Evolutionary conservation across 352 stramenopile genomes (phyloP).

Genomic region (Phytopythium delawarense): DNA sequence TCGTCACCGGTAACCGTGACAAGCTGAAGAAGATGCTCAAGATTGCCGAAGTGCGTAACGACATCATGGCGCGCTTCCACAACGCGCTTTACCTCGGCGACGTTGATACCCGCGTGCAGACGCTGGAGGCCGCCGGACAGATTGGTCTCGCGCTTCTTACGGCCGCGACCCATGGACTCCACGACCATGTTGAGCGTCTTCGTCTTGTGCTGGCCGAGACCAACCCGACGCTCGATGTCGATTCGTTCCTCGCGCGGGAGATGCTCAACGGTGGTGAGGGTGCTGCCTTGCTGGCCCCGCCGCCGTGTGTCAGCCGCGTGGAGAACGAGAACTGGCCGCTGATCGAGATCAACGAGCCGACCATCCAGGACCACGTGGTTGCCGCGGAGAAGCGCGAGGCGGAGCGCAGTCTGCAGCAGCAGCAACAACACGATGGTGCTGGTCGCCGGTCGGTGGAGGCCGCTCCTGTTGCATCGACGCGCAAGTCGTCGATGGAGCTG

Average conservation of each 20-base stretch:
- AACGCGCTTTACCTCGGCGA: conserved; percentile 98
- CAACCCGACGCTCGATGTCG: conserved; percentile 69
- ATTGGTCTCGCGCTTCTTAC: conserved; percentile 95
- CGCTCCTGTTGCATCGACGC: conserved; percentile 11
- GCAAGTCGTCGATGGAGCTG: conserved; percentile 73
- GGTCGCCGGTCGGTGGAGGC: conserved; percentile 28
- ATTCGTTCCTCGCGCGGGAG: conserved; percentile 64
- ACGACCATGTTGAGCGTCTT: conserved; percentile 94
- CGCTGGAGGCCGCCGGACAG: conserved; percentile 96
- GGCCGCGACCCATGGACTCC: conserved; percentile 93
- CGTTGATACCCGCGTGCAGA: conserved; percentile 92
- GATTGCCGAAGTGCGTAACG: conserved; percentile 96
- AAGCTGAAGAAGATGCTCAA: conserved; percentile 99
- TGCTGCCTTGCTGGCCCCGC: conserved; percentile 90
- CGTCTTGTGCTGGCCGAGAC: conserved; percentile 89
- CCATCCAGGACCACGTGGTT: conserved; percentile 78
- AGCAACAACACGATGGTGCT: conserved; percentile 38
- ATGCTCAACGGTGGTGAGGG: conserved; percentile 59
- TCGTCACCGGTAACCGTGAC: conserved; percentile 97
- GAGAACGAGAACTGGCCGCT: conserved; percentile 97
- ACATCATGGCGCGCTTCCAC: conserved; percentile 99
- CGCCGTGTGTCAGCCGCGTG: conserved; percentile 90
- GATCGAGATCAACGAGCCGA: conserved; percentile 92
- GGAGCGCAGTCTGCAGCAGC: conserved; percentile 62
- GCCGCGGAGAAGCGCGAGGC: conserved; percentile 78